These are phyloP conservation scores for Chimonanthus praecox DNA, from an alignment of 164 flowering plant species.

Conservation along the genomic window DNA sequence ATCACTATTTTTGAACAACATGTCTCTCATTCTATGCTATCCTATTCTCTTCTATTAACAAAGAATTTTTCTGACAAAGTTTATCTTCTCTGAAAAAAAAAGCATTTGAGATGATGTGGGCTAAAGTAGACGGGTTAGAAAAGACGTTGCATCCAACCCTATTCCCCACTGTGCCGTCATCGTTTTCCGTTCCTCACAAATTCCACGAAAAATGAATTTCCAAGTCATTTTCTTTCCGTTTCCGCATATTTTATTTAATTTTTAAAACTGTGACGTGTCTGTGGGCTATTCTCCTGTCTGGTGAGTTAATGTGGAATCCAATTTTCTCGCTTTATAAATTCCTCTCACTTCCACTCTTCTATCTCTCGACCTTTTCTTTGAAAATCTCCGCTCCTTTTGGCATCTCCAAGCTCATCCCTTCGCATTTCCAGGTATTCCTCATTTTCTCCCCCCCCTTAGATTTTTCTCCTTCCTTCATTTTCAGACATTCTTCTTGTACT, in stretches of 20 bases:
- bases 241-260: neutral
- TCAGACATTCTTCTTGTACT: neutral
- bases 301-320: neutral
- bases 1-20: too few relatives aligned
- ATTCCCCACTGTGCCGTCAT: too few relatives aligned
- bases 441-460: neutral
- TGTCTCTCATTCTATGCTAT: too few relatives aligned
- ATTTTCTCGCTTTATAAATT: neutral
- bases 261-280: neutral
- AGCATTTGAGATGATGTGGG: too few relatives aligned
- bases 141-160: too few relatives aligned
- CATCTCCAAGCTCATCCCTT: neutral
- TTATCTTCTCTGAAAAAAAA: too few relatives aligned
- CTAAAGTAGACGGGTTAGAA: too few relatives aligned
- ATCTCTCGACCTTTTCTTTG: neutral
- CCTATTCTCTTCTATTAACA: too few relatives aligned
- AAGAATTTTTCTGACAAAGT: too few relatives aligned
- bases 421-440: neutral
- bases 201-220: too few relatives aligned
- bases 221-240: neutral
- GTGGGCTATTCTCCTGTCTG: neutral
- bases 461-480: neutral
- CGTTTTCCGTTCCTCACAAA: too few relatives aligned
- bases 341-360: neutral
- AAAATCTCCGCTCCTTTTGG: neutral